phyloP scores from a whole-genome alignment of 2,329 filamentous ascomycete species.

The Phymatotrichopsis omnivora region DNA sequence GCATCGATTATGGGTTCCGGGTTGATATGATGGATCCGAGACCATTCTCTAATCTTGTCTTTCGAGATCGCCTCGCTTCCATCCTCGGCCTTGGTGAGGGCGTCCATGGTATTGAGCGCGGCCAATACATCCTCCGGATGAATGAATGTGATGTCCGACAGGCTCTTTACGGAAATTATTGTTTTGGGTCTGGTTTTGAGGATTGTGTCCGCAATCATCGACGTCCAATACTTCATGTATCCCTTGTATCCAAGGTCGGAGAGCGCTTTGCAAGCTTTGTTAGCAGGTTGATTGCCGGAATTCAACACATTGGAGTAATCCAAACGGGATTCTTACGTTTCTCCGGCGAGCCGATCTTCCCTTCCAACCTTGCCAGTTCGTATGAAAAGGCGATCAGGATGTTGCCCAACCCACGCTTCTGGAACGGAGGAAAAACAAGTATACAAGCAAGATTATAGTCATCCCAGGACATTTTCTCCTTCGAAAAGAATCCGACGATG shows the following conservation, averaged over 20 bases:
- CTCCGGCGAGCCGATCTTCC: conserved; percentile 80
- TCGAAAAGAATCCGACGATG: conserved; percentile 77
- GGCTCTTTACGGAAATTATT: conserved; percentile 16
- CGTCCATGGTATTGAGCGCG: conserved; percentile 21
- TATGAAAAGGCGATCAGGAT: conserved; percentile 90
- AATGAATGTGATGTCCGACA: conserved; percentile 25
- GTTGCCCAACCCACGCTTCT: conserved; percentile 76
- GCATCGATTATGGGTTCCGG: too few species aligned
- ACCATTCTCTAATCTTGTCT: too few species aligned
- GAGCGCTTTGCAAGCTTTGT: conserved; percentile 22
- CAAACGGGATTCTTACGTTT: conserved; percentile 44
- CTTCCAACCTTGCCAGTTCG: conserved; percentile 75
- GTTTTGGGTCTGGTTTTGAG: conserved; percentile 9
- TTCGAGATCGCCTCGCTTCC: too few species aligned
- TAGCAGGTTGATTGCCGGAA: not conserved
- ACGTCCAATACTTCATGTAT: conserved; percentile 29
- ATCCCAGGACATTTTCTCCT: conserved; percentile 98
- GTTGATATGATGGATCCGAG: too few species aligned
- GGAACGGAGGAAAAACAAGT: conserved; percentile 89
- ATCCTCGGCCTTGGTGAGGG: conserved; percentile 10
- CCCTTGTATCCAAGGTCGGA: conserved; percentile 29
- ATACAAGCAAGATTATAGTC: conserved; percentile 97
- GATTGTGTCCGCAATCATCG: conserved; percentile 14
- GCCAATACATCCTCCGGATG: conserved; percentile 25
- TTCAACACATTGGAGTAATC: not conserved